Evolutionary conservation across 345 rosid genomes (phyloP), one percentile per base, ranked within the genome.

Genomic region (Rubroshorea leprosula): DNA sequence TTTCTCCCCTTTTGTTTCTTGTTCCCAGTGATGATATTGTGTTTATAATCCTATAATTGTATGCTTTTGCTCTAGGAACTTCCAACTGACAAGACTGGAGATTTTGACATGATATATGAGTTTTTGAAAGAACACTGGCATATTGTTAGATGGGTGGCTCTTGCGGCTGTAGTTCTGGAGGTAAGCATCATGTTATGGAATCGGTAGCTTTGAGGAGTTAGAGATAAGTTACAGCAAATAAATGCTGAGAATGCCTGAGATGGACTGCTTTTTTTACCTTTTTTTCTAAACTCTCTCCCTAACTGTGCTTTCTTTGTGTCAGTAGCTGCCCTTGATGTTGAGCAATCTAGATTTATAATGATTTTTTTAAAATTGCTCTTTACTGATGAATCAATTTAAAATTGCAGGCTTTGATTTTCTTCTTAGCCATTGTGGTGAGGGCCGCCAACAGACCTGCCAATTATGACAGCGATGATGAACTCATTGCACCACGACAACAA

Each of bases 381-480:
- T 60, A 38, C 23, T 26, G 31, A 23, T 57, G 43, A 57, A 52
- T 67, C 43, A 27, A 45, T 17, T 24, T 64, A 54, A 38, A 5
- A 51, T 70, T 66, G 76, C 83, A 94, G 99, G 99, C 87, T 55
- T 49, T 94, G 65, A 64, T 87, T 51, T 90, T 94, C 84, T 60
- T 85, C 75, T 78, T 94, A 65, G 84, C 97, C 52, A 79, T 94
- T 56, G 51, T 84, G 57, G 93, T 94, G 25, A 78, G 97, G 63
- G 74, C 97, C 54, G 87, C 86, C 51, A 85, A 90, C 64, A 71
- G 61, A 70, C 95, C 97, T 13, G 75, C 60, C 17, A 95, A 87
- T 44, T 94, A 90, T 69, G 99, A 94, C 73, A 90, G 99, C 60
- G 99, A 94, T 58, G 97, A 94, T 69, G 99, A 94, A 61, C 69